Evolutionary conservation across 2,329 filamentous ascomycete genomes (phyloP), one percentile per base, ranked within the genome.

Genomic region (Aspergillus carbonarius): DNA sequence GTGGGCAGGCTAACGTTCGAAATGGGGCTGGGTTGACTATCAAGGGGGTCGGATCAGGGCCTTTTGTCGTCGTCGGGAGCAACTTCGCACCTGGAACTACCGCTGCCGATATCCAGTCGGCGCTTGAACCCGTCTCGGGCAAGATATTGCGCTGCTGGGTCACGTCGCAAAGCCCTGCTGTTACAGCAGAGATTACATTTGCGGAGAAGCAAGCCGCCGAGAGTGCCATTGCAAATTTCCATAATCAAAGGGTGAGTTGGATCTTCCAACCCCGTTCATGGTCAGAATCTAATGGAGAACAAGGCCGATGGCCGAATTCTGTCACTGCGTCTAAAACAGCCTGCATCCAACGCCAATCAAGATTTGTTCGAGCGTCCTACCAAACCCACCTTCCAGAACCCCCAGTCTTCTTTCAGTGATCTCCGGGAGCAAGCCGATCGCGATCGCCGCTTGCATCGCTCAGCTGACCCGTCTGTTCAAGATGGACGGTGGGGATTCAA

Each of bases 51-150:
- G 77, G 78, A 12, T 74, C 74, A 10, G 82, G 82, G 1, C 83
- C 83, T 2, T 85, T 81, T 67, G 78, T 83, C 5, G 82, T 88
- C 6, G 72, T 85, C 52, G 86, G 84, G 6, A 81, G 80, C 68
- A 88, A 88, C 72, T 88, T 88, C 68, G 85, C 85, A 13, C 82
- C 82, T n/a, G 86, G 85, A 15, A 88, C 86, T 0, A 87, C 85
- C 2, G 85, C 85, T 15, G 84, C 83, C 25, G 86, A 88, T 64
- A 88, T 88, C 47, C 83, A 87, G 67, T 81, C 84, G 42, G 85
- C 86, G 30, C 78, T 88, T 69, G 76, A 78, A 55, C 78, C 79
- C 2, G 74, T 82, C 17, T 82, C 81, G 15, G 83, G 83, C 32
- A 74, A 79, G 35, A 78, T 86, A 66, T 59, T 82, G 27, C 78